These are phyloP conservation scores for Calonectria hongkongensis DNA, from an alignment of 2,329 filamentous ascomycete species.

Conservation along the genomic window DNA sequence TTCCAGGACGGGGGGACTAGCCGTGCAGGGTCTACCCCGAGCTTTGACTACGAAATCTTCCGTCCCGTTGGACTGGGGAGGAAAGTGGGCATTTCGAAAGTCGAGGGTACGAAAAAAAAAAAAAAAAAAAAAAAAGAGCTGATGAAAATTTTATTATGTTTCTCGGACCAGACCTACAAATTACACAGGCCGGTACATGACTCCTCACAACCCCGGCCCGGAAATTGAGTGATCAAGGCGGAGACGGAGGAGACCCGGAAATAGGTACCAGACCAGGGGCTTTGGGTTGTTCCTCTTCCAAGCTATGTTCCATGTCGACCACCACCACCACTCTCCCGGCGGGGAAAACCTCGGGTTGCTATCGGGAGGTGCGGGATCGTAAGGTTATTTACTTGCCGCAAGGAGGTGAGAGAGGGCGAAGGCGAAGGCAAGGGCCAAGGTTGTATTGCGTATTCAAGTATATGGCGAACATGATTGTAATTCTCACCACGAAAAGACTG, in stretches of 20 bases:
- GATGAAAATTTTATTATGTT: slow-evolving; percentile 3
- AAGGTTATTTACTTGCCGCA: slow-evolving; percentile 12
- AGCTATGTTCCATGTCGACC: slow-evolving; percentile 27
- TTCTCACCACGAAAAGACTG: not conserved
- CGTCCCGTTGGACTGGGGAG: slow-evolving; percentile 13
- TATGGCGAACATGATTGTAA: not conserved
- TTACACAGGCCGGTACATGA: slow-evolving; percentile 13
- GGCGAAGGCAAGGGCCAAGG: not conserved
- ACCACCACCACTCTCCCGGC: slow-evolving; percentile 22
- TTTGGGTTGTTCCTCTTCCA: slow-evolving; percentile 29
- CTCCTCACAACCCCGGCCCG: slow-evolving; percentile 27
- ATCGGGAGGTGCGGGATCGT: slow-evolving; percentile 32
- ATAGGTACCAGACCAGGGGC: slow-evolving; percentile 29
- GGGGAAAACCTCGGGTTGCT: slow-evolving; percentile 30
- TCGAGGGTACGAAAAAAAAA: not conserved
- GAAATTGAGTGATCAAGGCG: slow-evolving; percentile 19
- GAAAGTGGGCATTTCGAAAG: not conserved
- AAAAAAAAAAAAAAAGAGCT: not conserved
- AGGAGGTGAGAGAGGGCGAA: not conserved
- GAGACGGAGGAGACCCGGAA: slow-evolving; percentile 32
- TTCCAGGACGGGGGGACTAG: slow-evolving; percentile 34
- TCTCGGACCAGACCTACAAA: slow-evolving; percentile 3
- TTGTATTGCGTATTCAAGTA: not conserved
- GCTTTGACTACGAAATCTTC: slow-evolving; percentile 24
- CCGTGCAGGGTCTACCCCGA: slow-evolving; percentile 39